These are phyloP conservation scores for Sextonia rubra DNA, from an alignment of 164 flowering plant genomes.

Conservation along the genomic window DNA sequence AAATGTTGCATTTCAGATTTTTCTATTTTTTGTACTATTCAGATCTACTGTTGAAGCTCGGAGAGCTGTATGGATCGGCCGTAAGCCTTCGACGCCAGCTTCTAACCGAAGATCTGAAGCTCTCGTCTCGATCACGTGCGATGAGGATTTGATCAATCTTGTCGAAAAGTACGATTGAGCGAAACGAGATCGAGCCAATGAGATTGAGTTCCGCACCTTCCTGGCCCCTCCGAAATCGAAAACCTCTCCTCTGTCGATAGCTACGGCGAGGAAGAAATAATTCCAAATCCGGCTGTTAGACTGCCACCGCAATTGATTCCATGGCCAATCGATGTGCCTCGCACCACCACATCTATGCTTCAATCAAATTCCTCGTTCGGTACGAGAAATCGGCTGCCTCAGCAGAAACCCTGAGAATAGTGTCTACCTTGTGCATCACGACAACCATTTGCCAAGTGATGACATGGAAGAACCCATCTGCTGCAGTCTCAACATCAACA, in stretches of 20 bases:
- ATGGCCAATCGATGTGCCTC: not conserved
- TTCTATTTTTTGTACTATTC: no score
- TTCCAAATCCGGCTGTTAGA: not conserved
- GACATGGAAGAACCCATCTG: no score
- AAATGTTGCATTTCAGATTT: not conserved
- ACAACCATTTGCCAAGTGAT: constrained; percentile 78
- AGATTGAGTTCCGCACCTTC: constrained; percentile 72
- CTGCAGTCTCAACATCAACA: no score
- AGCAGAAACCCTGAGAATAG: constrained; percentile 32
- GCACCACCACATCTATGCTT: constrained; percentile 24
- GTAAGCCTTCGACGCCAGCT: no score
- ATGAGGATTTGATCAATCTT: constrained; percentile 78
- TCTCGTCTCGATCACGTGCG: constrained; percentile 70
- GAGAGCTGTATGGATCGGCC: no score
- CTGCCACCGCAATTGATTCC: not conserved
- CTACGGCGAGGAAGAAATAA: not conserved
- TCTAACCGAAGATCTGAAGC: constrained; percentile 95
- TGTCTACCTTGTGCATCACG: constrained; percentile 50
- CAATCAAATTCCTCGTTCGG: constrained; percentile 22
- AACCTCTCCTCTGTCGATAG: constrained; percentile 27
- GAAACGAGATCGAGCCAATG: constrained; percentile 24
- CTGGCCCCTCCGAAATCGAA: constrained; percentile 47
- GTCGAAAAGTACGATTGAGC: constrained; percentile 78
- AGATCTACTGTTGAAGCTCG: constrained; percentile 72
- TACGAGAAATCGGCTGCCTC: constrained; percentile 27